Evolutionary conservation across 768 basidiomycete genomes (phyloP).

Genomic region (Fomitopsis pulvina): DNA sequence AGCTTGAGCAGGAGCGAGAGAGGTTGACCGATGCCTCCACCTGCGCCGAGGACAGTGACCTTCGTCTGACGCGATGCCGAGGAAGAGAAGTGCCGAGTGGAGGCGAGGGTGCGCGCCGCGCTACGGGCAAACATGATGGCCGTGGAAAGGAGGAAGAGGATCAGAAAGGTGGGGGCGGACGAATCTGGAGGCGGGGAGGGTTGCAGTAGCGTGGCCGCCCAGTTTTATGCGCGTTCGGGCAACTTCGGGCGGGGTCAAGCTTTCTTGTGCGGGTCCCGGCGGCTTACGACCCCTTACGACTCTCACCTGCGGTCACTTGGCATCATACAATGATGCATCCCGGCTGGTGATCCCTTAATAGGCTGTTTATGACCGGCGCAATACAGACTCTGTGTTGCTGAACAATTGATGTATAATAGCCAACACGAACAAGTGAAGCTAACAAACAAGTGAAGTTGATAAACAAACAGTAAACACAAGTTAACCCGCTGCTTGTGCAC

Average conservation of each 20-base stretch:
- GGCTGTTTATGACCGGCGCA: too few species aligned
- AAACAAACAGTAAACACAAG: too few species aligned
- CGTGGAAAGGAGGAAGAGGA: conserved; percentile 11
- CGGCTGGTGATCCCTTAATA: too few species aligned
- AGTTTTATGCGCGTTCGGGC: conserved; percentile 12
- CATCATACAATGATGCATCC: too few species aligned
- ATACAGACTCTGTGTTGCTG: too few species aligned
- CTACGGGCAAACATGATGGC: conserved; percentile 58
- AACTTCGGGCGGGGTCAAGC: conserved; percentile 10
- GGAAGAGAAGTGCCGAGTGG: conserved; percentile 69
- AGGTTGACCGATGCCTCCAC: conserved; percentile 98
- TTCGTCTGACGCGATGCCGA: conserved; percentile 68
- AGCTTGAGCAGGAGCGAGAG: conserved; percentile 89
- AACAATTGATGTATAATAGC: too few species aligned
- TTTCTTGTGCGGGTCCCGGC: too few species aligned
- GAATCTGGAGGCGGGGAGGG: conserved; percentile 1
- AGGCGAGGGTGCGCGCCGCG: conserved; percentile 47
- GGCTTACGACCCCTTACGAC: too few species aligned
- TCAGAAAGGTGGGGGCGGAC: conserved; percentile 2
- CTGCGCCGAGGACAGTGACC: conserved; percentile 96
- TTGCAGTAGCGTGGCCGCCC: conserved; percentile 9
- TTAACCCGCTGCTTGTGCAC: conserved; percentile 45
- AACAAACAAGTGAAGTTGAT: too few species aligned
- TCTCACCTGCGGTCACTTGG: too few species aligned
- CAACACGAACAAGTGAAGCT: too few species aligned